Base-by-base conservation (phyloP, 768 basidiomycete species). In the Phlebiopsis flavidoalba region DNA sequence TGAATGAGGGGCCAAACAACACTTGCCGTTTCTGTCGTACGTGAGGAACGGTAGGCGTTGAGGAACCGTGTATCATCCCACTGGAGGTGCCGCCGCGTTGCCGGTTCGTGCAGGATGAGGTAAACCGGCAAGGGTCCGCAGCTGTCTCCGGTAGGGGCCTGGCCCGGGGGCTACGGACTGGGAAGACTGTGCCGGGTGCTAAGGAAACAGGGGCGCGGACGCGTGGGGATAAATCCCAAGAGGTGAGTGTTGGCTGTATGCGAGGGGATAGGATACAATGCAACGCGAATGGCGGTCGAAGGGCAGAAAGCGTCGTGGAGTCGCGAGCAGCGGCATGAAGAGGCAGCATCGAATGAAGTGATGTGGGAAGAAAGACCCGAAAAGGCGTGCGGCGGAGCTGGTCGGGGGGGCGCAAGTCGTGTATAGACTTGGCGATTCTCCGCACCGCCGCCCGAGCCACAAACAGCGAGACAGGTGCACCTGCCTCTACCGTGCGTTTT, bases 401-500 rank as follows among this genome's bases (percentile, higher is more conserved):
- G n/a, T 17, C 17, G 22, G 49, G n/a, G n/a, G n/a, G 36, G 33
- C 21, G 2, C 24, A 37, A 15, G 49, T n/a, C 40, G 24, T 47
- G 51, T 45, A 37, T 22, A 45, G 19, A 56, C 37, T 40, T 45
- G 31, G 51, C 19, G 43, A 21, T n/a, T 55, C 47, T 21, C 43
- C 17, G 40, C 19, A 46, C 33, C 33, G 31, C 48, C 22, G 53
- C 46, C 22, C 21, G 33, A 33, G 58, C 5, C 12, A 37, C 43
- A 33, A 43, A 31, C 17, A 26, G 52, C 50, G 36, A 26, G 43
- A 19, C 26, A 6, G 26, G 26, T 31, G 15, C 45, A 35, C 36
- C 5, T 33, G 53, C 53, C 60, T 33, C 47, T 37, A 47, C 48
- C 58, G 58, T n/a, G n/a, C 49, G 17, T 59, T 59, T 59, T 52